Percentiles rank a stretch among this genome's conserved stretches.
Conservation (phyloP, 2,329 filamentous ascomycete genomes). For the Davidsoniella eucalypti region DNA sequence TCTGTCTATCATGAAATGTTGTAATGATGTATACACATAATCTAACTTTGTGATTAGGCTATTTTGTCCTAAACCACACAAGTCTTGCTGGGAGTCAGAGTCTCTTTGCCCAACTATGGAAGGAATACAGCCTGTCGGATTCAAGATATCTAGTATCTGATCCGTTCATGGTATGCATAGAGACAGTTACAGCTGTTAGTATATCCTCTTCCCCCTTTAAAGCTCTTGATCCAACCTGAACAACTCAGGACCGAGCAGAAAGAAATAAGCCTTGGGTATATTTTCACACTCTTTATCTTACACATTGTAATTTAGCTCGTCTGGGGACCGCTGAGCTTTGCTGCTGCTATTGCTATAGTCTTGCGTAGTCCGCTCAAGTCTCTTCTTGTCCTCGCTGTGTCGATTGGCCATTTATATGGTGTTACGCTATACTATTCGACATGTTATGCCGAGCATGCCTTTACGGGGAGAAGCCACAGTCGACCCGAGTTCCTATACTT, state of each 20-base stretch:
- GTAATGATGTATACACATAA: too few species aligned
- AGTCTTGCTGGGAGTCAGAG: conserved; percentile 50
- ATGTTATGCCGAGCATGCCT: conserved; percentile 30
- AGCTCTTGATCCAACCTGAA: too few species aligned
- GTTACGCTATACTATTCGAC: conserved; percentile 47
- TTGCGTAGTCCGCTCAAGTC: conserved; percentile 29
- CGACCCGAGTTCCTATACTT: conserved; percentile 45
- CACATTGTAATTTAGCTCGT: conserved; percentile 22
- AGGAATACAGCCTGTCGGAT: conserved; percentile 78
- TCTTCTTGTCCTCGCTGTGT: conserved; percentile 33
- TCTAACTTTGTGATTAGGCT: conserved; percentile 30
- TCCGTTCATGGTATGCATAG: conserved; percentile 73
- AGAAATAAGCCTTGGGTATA: too few species aligned
- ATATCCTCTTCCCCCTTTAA: neutral
- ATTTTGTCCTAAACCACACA: conserved; percentile 57
- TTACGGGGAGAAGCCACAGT: conserved; percentile 32
- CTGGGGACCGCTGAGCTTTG: conserved; percentile 43
- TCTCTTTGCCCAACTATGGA: conserved; percentile 76
- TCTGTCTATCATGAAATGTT: too few species aligned
- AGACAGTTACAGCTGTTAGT: conserved; percentile 61
- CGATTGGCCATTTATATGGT: conserved; percentile 41
- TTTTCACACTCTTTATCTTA: too few species aligned
- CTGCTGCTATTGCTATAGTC: conserved; percentile 30
- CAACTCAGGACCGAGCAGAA: too few species aligned
- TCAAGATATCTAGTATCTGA: conserved; percentile 73